Evolutionary conservation across 257 asterid species (phyloP).

Genomic region (Jacaranda mimosifolia): DNA sequence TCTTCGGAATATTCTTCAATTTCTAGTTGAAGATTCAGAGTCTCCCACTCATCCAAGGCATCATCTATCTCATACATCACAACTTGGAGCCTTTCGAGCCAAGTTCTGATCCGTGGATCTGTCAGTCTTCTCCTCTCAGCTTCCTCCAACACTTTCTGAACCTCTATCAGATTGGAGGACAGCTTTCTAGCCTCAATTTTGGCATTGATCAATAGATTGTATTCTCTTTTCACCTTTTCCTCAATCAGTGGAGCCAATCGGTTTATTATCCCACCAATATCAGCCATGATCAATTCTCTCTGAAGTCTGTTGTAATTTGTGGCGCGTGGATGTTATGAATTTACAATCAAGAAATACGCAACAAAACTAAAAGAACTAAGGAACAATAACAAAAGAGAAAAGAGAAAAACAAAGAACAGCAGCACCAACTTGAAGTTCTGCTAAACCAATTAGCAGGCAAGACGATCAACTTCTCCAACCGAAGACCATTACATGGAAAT

Average conservation of each 20-base stretch:
- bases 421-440: too few species aligned
- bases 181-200: neutral
- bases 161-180: neutral
- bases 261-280: neutral
- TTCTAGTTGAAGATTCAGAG: neutral
- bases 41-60: neutral
- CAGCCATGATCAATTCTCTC: neutral
- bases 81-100: neutral
- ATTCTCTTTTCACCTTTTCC: neutral
- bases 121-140: neutral
- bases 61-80: neutral
- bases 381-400: too few species aligned
- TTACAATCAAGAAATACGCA: neutral
- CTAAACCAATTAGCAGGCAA: too few species aligned
- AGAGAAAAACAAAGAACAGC: too few species aligned
- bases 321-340: neutral
- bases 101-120: conserved; percentile 6
- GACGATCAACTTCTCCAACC: too few species aligned
- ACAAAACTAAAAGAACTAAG: too few species aligned
- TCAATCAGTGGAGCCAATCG: neutral
- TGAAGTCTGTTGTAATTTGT: neutral
- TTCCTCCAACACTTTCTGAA: neutral
- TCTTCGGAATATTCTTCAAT: neutral
- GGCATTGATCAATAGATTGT: neutral
- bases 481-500: too few species aligned